A percentile compares a stretch with the other conserved stretches of the same genome.
These are phyloP conservation scores for Ophiognomonia clavigignenti-juglandacearum DNA, from an alignment of 2,329 filamentous ascomycete species.

Conservation along the genomic window DNA sequence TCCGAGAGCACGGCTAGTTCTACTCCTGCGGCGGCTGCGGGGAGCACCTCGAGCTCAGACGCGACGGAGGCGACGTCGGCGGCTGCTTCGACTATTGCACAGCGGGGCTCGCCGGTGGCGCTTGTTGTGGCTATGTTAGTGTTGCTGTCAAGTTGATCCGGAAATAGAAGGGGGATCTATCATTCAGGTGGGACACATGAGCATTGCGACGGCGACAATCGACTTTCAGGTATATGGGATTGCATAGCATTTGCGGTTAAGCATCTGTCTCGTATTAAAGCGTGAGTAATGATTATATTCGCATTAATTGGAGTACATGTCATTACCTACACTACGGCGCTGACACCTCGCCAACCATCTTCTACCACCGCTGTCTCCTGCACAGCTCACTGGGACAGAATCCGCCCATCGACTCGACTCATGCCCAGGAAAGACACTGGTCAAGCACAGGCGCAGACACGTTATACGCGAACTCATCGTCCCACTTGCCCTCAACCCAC, in stretches of 20 bases:
- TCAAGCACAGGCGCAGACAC: constrained; percentile 22
- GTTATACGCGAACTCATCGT: constrained; percentile 21
- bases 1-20: too few species aligned
- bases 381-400: too few species aligned
- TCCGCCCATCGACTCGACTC: not conserved
- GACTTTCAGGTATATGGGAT: too few species aligned
- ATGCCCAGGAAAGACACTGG: constrained; percentile 22
- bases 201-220: not conserved
- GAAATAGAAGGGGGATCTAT: too few species aligned
- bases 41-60: not conserved
- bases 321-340: too few species aligned
- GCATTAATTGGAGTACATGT: too few species aligned
- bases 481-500: constrained; percentile 23
- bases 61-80: constrained; percentile 9
- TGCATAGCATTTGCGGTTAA: too few species aligned
- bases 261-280: too few species aligned
- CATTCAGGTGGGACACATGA: not conserved
- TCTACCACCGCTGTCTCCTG: not conserved
- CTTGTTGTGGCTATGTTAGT: constrained; percentile 10
- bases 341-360: too few species aligned
- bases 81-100: not conserved
- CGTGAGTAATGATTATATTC: too few species aligned
- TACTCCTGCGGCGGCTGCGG: not conserved
- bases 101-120: constrained; percentile 4
- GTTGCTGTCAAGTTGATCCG: not conserved